These are phyloP conservation scores for Phialophora chinensis DNA, from an alignment of 2,329 filamentous ascomycete species.

Conservation along the genomic window DNA sequence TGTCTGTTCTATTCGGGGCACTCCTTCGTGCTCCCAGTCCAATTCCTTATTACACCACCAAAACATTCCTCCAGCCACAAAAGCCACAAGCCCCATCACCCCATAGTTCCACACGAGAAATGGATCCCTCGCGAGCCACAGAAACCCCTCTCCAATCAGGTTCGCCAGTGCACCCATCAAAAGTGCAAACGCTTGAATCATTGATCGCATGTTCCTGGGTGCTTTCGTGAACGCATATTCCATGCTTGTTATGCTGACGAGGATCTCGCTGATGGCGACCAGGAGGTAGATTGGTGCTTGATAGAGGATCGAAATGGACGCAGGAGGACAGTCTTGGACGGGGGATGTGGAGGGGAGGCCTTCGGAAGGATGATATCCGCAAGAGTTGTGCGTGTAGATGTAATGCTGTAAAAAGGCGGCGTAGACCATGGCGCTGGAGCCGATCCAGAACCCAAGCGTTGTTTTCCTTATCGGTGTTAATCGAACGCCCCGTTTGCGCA, in stretches of 20 bases:
- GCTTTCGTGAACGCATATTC: conserved; percentile 79
- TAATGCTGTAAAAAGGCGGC: conserved; percentile 63
- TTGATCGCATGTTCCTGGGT: conserved; percentile 76
- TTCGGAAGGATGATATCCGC: conserved; percentile 56
- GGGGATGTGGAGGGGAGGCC: conserved; percentile 40
- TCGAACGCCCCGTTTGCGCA: conserved; percentile 56
- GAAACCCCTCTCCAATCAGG: conserved; percentile 71
- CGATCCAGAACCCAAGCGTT: conserved; percentile 62
- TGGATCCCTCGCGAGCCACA: conserved; percentile 66
- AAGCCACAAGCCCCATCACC: conserved; percentile 65
- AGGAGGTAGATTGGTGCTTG: conserved; percentile 59
- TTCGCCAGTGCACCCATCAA: conserved; percentile 73
- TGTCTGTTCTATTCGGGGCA: conserved; percentile 55
- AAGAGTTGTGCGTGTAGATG: conserved; percentile 63
- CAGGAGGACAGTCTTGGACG: conserved; percentile 20
- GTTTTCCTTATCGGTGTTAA: conserved; percentile 64
- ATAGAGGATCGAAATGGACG: conserved; percentile 48
- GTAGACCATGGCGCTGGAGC: conserved; percentile 60
- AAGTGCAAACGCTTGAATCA: conserved; percentile 73
- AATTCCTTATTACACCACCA: conserved; percentile 70
- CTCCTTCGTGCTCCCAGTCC: conserved; percentile 69
- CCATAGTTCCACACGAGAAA: conserved; percentile 75
- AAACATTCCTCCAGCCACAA: conserved; percentile 68
- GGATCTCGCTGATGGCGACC: conserved; percentile 63
- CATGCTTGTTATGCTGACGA: conserved; percentile 70